Evolutionary conservation across 129 eudicot species (phyloP).

Genomic region (Deinandra increscens): DNA sequence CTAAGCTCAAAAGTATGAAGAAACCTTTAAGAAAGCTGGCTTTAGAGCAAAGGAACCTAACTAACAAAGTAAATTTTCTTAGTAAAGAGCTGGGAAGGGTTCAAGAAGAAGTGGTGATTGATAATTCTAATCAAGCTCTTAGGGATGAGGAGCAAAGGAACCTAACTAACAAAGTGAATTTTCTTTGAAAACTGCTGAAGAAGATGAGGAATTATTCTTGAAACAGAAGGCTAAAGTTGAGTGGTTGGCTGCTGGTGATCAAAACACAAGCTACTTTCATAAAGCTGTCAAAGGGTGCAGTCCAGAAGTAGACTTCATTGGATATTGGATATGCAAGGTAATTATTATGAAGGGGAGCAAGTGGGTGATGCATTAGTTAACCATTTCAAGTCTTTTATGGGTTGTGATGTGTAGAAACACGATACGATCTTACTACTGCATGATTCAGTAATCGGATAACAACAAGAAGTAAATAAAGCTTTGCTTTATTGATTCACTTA

Average conservation of each 20-base stretch:
- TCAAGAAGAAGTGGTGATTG: not conserved
- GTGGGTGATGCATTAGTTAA: not conserved
- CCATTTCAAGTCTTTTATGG: not conserved
- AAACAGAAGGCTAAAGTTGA: not conserved
- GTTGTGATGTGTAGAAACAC: too few species aligned
- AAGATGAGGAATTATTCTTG: too few species aligned
- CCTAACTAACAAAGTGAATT: too few species aligned
- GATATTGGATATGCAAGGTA: not conserved
- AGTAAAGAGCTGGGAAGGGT: fast-evolving
- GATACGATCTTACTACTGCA: too few species aligned
- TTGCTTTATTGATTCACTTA: too few species aligned
- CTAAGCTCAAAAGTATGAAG: not conserved
- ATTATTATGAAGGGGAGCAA: not conserved
- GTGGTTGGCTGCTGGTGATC: not conserved
- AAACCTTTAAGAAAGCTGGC: not conserved
- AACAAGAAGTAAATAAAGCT: too few species aligned
- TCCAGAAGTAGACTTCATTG: not conserved
- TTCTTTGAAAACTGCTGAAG: too few species aligned
- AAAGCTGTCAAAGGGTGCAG: not conserved
- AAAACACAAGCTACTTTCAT: not conserved
- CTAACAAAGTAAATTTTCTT: not conserved
- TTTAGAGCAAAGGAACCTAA: fast-evolving
- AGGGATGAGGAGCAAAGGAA: not conserved
- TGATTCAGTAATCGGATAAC: too few species aligned
- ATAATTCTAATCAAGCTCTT: not conserved